Base-by-base conservation (phyloP, 257 asterid genomes). In the Echites panduratus region DNA sequence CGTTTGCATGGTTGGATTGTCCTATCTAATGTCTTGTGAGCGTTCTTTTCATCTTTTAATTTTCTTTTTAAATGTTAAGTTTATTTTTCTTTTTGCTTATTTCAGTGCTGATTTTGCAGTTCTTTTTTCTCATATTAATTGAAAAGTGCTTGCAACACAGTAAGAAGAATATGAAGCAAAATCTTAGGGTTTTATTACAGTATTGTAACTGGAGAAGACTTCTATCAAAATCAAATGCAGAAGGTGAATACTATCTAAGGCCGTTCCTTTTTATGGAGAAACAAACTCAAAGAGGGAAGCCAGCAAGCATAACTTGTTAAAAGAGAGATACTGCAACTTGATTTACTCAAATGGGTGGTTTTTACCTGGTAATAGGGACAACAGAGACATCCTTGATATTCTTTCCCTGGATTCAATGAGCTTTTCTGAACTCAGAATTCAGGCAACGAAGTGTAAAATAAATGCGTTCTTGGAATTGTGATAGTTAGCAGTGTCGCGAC, bases 1-100 rank as follows among this genome's bases (percentile, higher is more conserved):
- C 75, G 77, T 85, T 9, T 85, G 85, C 77, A 75, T 85, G 32
- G 79, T 80, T 76, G 89, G 89, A 70, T 80, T 85, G 44, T 85
- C 89, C 50, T 85, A 85, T 74, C 81, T 85, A 47, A 85, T 82
- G 89, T 85, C 89, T 40, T 40, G 89, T 85, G 75, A 85, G 89
- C 69, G 69, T 22, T 13, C 20, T 50, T 44, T 44, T 50, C 4
- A 1, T 4, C 41, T 44, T 13, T 20, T 53, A 6, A 9, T 10
- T 17, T 38, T 24, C n/a, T 12, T 9, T 67, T 7, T 45, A 8
- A 20, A 50, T 4, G n/a, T 71, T 41, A 41, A 9, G 45, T n/a
- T 67, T 26, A 16, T 43, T 58, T 53, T 5, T 40, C 27, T n/a
- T 65, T 17, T 68, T 59, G 38, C 56, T 71, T 22, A 32, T 43